Conservation (phyloP, 169 alveolate genomes). For the Plasmodium malariae region DNA sequence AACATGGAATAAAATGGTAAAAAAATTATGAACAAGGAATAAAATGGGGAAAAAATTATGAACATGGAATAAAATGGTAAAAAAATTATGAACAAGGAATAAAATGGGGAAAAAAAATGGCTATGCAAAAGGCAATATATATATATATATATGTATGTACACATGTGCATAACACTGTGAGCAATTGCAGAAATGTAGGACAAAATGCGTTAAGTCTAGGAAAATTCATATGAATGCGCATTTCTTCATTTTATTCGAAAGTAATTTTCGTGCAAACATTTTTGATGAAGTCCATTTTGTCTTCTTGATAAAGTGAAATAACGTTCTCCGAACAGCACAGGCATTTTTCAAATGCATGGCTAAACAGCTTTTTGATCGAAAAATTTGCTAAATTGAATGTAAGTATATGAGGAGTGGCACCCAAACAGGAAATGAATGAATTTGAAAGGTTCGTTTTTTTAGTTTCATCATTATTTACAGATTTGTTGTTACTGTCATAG, state of each 20-base stretch:
- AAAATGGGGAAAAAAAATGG: too few relatives aligned
- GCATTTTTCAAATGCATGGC: constrained; percentile 79
- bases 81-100: too few relatives aligned
- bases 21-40: neutral
- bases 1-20: neutral
- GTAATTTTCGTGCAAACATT: constrained; percentile 36
- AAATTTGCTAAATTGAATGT: constrained; percentile 79
- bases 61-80: neutral
- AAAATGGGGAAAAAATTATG: neutral
- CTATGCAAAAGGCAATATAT: too few relatives aligned
- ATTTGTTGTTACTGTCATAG: neutral
- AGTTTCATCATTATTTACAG: neutral
- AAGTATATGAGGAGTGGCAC: constrained; percentile 83
- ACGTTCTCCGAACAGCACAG: constrained; percentile 82
- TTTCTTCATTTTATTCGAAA: neutral
- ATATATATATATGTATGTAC: neutral
- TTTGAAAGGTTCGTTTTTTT: constrained; percentile 25
- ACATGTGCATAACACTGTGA: neutral
- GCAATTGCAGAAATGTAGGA: neutral
- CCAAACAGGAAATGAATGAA: constrained; percentile 77
- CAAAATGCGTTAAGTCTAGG: too few relatives aligned
- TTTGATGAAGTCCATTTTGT: constrained; percentile 59
- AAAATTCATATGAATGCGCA: neutral
- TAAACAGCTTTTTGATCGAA: constrained; percentile 60
- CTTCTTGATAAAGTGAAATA: constrained; percentile 40